These are phyloP conservation scores for Boletus rubropictus DNA, from an alignment of 768 basidiomycete species.

Conservation along the genomic window DNA sequence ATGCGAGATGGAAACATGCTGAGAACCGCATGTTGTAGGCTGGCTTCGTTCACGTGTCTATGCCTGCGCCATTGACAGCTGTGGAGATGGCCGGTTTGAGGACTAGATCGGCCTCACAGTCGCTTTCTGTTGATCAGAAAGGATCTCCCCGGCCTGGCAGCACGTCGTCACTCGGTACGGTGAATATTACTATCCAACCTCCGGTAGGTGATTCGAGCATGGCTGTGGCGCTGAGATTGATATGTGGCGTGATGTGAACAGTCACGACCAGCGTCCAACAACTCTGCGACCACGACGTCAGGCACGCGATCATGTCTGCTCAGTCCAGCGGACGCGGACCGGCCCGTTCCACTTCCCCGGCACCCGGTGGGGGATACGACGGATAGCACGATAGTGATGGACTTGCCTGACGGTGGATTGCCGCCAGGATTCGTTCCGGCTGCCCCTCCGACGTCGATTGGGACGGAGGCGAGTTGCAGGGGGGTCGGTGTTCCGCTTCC, in stretches of 20 bases:
- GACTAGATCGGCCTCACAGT: conserved; percentile 13
- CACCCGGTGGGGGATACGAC: conserved; percentile 3
- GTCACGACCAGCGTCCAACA: conserved; percentile 37
- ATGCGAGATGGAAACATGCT: conserved; percentile 8
- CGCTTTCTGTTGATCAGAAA: conserved; percentile 23
- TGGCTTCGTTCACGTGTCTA: conserved; percentile 33
- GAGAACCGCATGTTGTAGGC: conserved; percentile 14
- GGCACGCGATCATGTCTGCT: conserved; percentile 28
- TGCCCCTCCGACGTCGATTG: conserved; percentile 17
- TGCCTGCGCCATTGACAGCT: conserved; percentile 26
- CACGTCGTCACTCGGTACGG: conserved; percentile 28
- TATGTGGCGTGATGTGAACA: conserved; percentile 10
- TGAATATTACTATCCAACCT: conserved; percentile 30
- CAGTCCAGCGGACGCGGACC: conserved; percentile 38
- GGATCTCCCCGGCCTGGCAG: conserved; percentile 25
- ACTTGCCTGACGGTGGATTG: conserved; percentile 23
- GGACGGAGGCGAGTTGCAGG: conserved; percentile 18
- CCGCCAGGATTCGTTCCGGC: conserved; percentile 36
- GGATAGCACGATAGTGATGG: conserved; percentile 20
- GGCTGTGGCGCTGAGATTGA: conserved; percentile 3
- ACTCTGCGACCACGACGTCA: conserved; percentile 24
- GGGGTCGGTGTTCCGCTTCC: conserved; percentile 30
- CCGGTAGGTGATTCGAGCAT: conserved; percentile 19
- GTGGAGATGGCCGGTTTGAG: conserved; percentile 22
- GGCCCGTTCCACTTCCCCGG: conserved; percentile 30